Evolutionary conservation across 2,329 filamentous ascomycete species (phyloP), one percentile per base, ranked within the genome.

Genomic region (Hypoxylon rubiginosum): DNA sequence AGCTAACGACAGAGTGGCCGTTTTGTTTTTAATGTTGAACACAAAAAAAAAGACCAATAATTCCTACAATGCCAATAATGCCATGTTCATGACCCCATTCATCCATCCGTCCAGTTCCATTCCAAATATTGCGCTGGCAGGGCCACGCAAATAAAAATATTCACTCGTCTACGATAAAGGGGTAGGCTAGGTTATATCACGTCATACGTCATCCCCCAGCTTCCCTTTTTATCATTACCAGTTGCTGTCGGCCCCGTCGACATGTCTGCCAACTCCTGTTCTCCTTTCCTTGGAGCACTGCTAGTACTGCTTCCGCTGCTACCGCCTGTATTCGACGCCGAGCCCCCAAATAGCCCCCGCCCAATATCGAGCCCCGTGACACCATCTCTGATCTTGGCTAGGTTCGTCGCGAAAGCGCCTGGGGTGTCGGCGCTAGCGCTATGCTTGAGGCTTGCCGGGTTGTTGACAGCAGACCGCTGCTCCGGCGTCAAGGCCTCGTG

Each of bases 401-500:
- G 58, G 48, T 77, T 79, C 15, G 80, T 76, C 4, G 82, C 73
- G 62, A 87, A 81, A 3, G 83, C 77, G n/a, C 78, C 80, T 1
- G 80, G 75, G 7, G 76, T 79, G 45, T 85, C 82, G 3, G 83
- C 79, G 32, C 83, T 85, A 1, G 79, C 77, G 66, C 82, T 85
- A 17, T 82, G 80, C 41, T 80, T 79, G 2, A 85, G 73, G 21
- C 79, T 70, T 2, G 79, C 71, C n/a, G 79, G 74, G 3, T 75
- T 73, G 10, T 30, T 69, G 10, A 19, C 53, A 0, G 48, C 49
- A 0, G 59, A 19, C 11, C 57, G 48, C 43, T 71, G 62, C 3
- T 77, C 77, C 0, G 83, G 82, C 1, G 84, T 86, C 19, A 86
- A 73, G 4, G 82, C 81, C 46, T 84, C 81, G 60, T 90, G 83